These are phyloP conservation scores for Colletotrichum cordylinicola DNA, from an alignment of 2,329 filamentous ascomycete species.

Conservation along the genomic window DNA sequence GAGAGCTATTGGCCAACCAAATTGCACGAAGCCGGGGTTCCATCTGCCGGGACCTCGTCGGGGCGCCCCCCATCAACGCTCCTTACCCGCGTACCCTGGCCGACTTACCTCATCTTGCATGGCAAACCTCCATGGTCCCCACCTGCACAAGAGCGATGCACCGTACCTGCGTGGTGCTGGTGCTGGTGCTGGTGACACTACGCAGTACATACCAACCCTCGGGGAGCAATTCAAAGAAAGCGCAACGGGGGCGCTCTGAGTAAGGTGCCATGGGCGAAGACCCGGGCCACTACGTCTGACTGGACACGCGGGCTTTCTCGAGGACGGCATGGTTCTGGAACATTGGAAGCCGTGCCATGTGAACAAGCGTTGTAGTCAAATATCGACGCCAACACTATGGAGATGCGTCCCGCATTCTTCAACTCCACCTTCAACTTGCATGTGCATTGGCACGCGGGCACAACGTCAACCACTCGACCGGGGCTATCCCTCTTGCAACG, in stretches of 20 bases:
- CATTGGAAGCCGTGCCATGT: background rate
- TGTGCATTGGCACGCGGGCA: background rate
- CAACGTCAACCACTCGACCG: background rate
- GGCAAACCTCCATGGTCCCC: background rate
- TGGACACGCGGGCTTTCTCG: background rate
- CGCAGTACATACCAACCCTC: background rate
- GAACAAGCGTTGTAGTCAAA: background rate
- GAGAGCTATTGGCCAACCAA: background rate
- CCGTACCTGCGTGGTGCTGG: background rate
- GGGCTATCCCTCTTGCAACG: background rate
- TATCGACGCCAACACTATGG: background rate
- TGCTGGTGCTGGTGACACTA: background rate
- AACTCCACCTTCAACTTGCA: background rate
- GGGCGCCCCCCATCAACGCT: background rate
- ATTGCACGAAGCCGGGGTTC: background rate
- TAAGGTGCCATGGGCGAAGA: background rate
- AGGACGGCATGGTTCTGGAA: background rate
- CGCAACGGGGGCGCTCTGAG: background rate
- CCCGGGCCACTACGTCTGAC: background rate
- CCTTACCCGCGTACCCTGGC: background rate
- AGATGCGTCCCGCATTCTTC: background rate
- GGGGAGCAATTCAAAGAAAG: background rate
- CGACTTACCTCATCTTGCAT: constrained; percentile 13
- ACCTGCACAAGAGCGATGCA: background rate
- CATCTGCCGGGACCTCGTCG: background rate